Base-by-base conservation (phyloP, 1,139 yeast species). In the Yamadazyma songkhlaensis region DNA sequence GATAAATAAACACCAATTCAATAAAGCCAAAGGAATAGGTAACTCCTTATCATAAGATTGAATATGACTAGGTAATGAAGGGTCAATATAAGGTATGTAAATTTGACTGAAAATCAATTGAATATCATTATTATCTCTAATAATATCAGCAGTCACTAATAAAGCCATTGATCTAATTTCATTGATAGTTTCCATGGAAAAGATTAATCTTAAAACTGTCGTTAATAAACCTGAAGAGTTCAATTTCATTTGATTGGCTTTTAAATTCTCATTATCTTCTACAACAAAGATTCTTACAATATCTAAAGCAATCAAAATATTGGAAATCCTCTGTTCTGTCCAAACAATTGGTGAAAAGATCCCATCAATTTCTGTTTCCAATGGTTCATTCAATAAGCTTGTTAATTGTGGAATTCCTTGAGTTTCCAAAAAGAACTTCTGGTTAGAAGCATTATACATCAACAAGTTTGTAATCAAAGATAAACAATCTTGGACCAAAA, bases 11-110 rank as follows among this genome's bases (percentile, higher is more conserved):
- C 88, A 74, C 97, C 97, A 92, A 47, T 85, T 83, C 27, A 90
- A 57, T 36, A 92, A 66, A 0, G 95, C 89, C 27, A 76, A 71
- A 0, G 86, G 72, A 0, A 86, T 95, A 0, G 97, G 94, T 7
- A 81, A 57, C 1, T 61, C 52, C 35, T 45, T 49, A 32, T 59
- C 62, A 36, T 55, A 64, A 0, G 53, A 36, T 38, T 69, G 74
- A 11, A 62, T 48, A 38, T 64, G 72, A 4, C 71, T 51, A 1
- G 88, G 86, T 42, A 84, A 59, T n/a, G 87, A 74, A 7, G 96
- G 89, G 54, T 89, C 97, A 42, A 89, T 67, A 53, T 82, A 87
- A 0, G 98, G 98, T 5, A 92, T 96, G 56, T 92, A 97, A 15
- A 90, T 81, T 40, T 79, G 80, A 3, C 89, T 73, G 51, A 92